Evolutionary conservation across 352 stramenopile genomes (phyloP).

Genomic region (Globisporangium parvum): DNA sequence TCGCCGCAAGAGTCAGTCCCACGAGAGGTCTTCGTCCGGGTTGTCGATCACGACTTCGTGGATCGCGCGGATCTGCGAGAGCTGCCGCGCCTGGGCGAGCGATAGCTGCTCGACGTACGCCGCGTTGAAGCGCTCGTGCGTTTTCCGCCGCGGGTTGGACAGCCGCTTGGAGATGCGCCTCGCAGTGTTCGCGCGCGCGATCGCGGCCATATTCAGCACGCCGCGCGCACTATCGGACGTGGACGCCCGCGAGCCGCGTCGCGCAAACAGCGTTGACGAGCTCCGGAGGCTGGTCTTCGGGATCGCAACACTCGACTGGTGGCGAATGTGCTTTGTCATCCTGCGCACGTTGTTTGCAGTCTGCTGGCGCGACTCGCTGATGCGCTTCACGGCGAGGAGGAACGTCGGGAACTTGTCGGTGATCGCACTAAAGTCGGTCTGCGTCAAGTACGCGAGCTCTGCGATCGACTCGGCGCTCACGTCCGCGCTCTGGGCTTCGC

Average conservation of each 20-base stretch:
- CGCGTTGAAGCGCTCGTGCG: slow-evolving; percentile 19
- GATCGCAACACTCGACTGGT: slow-evolving; percentile 13
- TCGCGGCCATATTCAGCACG: slow-evolving; percentile 12
- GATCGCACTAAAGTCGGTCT: slow-evolving; percentile 49
- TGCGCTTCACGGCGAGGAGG: slow-evolving; percentile 51
- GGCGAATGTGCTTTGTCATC: slow-evolving; percentile 49
- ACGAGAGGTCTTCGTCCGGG: slow-evolving; percentile 20
- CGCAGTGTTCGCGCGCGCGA: slow-evolving; percentile 8
- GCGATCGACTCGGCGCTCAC: slow-evolving; percentile 56
- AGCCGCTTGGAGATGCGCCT: slow-evolving; percentile 11
- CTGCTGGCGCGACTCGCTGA: slow-evolving; percentile 62
- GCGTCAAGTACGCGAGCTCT: slow-evolving; percentile 57
- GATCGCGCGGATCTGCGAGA: slow-evolving; percentile 24
- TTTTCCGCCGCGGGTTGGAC: slow-evolving; percentile 20
- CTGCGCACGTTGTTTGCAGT: slow-evolving; percentile 60
- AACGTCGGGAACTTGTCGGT: slow-evolving; percentile 68
- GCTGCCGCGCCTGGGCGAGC: slow-evolving; percentile 25
- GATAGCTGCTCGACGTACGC: slow-evolving; percentile 30
- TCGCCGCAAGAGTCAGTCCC: slow-evolving; percentile 4
- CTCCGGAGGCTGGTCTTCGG: neutral
- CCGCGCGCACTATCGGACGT: neutral
- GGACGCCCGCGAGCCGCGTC: neutral
- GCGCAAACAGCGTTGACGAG: neutral
- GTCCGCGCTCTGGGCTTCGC: slow-evolving; percentile 47
- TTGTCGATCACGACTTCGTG: slow-evolving; percentile 19